Evolutionary conservation across 306 rosid genomes (phyloP).

Genomic region (Citrullus amarus): DNA sequence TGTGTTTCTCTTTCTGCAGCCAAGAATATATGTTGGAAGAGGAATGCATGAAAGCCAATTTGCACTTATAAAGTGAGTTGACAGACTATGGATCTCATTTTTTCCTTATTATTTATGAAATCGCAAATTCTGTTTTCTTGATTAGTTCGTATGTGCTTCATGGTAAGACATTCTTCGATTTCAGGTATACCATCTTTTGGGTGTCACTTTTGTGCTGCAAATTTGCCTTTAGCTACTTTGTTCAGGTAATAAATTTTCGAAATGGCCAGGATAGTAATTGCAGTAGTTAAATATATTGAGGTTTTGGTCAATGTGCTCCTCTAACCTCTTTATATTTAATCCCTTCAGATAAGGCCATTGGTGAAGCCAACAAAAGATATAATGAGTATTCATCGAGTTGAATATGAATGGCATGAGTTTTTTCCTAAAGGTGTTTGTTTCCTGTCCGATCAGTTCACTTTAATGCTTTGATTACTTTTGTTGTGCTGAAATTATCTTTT

Average conservation of each 20-base stretch:
- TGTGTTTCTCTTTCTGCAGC: conserved; percentile 42
- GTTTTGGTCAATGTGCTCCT: background rate
- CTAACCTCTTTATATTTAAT: background rate
- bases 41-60: conserved; percentile 99
- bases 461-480: conserved; percentile 2
- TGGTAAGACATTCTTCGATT: conserved; percentile 19
- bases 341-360: conserved; percentile 72
- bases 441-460: background rate
- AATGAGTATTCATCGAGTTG: conserved; percentile 55
- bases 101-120: conserved; percentile 2
- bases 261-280: background rate
- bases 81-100: background rate
- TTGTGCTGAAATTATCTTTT: conserved; percentile 11
- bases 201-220: conserved; percentile 65
- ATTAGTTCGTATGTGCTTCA: conserved; percentile 12
- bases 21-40: conserved; percentile 83
- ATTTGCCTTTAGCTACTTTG: conserved; percentile 62
- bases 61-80: conserved; percentile 75
- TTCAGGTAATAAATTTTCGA: conserved; percentile 39
- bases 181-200: conserved; percentile 95
- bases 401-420: conserved; percentile 83
- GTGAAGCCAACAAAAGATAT: conserved; percentile 80
- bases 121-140: conserved; percentile 2
- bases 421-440: conserved; percentile 58
- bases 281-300: background rate